These are phyloP conservation scores for Tylopilus balloui DNA, from an alignment of 768 basidiomycete genomes.

Conservation along the genomic window DNA sequence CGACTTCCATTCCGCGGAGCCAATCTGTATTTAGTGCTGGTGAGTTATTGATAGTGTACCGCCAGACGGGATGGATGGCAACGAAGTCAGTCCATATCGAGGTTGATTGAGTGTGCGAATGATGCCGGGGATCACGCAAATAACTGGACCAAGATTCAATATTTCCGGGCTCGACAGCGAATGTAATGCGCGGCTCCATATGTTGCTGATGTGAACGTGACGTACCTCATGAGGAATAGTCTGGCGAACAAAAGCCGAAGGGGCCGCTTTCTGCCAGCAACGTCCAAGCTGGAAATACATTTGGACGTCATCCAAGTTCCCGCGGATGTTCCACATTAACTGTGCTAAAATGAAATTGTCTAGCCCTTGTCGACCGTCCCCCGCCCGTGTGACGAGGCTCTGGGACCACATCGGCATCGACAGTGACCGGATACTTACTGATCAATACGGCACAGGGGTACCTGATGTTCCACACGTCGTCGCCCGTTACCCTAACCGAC, in stretches of 20 bases:
- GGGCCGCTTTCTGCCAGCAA: background rate
- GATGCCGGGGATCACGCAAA: conserved; percentile 4
- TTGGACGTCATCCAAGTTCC: background rate
- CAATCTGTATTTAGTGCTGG: background rate
- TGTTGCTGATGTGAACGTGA: background rate
- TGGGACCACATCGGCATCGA: background rate
- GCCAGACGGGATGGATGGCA: background rate
- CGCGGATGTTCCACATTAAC: background rate
- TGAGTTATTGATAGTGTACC: background rate
- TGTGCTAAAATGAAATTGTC: background rate
- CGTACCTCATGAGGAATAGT: conserved; percentile 1
- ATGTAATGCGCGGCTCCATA: background rate
- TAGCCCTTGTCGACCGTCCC: background rate
- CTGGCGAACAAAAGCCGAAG: background rate
- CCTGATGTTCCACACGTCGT: background rate
- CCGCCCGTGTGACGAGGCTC: background rate
- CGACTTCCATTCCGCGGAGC: conserved; percentile 23
- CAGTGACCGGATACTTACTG: conserved; percentile 2
- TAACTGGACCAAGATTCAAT: background rate
- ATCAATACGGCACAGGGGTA: background rate
- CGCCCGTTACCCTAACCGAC: background rate
- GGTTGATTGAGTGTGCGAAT: conserved; percentile 5
- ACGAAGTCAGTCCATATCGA: conserved; percentile 9
- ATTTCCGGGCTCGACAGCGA: background rate
- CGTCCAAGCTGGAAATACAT: background rate